A percentile compares a stretch with the other conserved stretches of the same genome.
phyloP scores from a whole-genome alignment of 2,329 filamentous ascomycete genomes.

The Penicillium psychrosexuale region DNA sequence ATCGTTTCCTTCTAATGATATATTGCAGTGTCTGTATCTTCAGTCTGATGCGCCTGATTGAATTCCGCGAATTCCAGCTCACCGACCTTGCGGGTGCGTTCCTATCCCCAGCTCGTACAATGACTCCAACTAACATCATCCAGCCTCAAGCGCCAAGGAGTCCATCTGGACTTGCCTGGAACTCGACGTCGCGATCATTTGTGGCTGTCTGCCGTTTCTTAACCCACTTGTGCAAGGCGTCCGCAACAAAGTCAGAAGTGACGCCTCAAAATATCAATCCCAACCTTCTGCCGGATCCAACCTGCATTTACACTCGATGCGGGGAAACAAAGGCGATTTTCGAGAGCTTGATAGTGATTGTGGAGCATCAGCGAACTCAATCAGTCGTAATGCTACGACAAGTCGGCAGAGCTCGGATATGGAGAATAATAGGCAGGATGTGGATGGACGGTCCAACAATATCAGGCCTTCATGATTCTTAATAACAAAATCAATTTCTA shows the following conservation, averaged over 20 bases:
- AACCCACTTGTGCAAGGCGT: background rate
- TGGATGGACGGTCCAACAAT: background rate
- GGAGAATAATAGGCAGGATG: background rate
- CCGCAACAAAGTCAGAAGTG: background rate
- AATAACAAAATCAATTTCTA: no score
- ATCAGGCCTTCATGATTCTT: background rate
- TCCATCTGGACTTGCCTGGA: background rate
- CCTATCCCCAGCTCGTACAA: background rate
- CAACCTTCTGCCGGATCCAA: background rate
- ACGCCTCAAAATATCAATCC: background rate
- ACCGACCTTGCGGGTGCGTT: background rate
- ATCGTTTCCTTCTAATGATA: background rate
- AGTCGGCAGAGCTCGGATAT: background rate
- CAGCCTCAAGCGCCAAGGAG: background rate
- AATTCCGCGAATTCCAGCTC: background rate
- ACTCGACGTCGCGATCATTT: background rate
- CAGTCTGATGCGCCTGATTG: background rate
- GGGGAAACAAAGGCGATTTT: background rate
- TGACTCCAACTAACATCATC: background rate
- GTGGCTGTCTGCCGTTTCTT: background rate
- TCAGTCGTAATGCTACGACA: background rate
- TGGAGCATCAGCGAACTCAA: background rate
- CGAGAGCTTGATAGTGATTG: background rate
- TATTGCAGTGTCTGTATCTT: background rate
- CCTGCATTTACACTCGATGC: background rate